These are phyloP conservation scores for Chalara sp. DNA, from an alignment of 2,329 filamentous ascomycete species.

Conservation along the genomic window DNA sequence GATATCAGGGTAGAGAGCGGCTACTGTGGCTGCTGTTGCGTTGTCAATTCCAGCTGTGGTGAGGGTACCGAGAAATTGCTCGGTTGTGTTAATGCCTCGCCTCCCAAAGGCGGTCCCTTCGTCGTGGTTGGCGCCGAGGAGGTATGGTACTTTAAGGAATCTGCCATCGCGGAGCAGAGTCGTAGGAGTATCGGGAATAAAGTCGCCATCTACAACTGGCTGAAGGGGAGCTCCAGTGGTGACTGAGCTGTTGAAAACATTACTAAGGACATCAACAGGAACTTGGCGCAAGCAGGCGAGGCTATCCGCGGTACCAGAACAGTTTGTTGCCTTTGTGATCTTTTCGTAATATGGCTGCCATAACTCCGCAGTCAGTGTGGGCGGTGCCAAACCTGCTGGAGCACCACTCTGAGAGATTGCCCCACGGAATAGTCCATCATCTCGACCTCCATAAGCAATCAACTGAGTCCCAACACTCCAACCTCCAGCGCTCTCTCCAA, in stretches of 20 bases:
- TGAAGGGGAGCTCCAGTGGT: conserved; percentile 28
- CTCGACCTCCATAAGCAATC: conserved; percentile 45
- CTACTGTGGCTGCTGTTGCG: conserved; percentile 23
- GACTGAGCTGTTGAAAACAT: conserved; percentile 24
- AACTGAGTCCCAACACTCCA: conserved; percentile 17
- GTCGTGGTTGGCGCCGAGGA: conserved; percentile 31
- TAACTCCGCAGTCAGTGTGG: conserved; percentile 10
- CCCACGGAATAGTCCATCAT: conserved; percentile 46
- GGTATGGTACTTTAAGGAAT: conserved; percentile 37
- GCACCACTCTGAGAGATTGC: conserved; percentile 40
- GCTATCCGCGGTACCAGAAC: conserved; percentile 11
- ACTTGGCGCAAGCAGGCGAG: conserved; percentile 24
- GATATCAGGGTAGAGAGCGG: conserved; percentile 43
- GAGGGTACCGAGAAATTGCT: conserved; percentile 8
- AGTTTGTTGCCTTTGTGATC: conserved; percentile 27
- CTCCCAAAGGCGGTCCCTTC: conserved; percentile 32
- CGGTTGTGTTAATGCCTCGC: conserved; percentile 22
- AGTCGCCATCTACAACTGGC: conserved; percentile 30
- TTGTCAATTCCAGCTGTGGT: not conserved
- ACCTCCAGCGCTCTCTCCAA: conserved; percentile 34
- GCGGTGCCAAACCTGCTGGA: conserved; percentile 15
- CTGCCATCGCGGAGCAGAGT: conserved; percentile 40
- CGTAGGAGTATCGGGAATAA: conserved; percentile 40
- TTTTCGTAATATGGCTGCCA: conserved; percentile 26
- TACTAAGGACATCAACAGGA: conserved; percentile 21